Evolutionary conservation across 2,329 filamentous ascomycete genomes (phyloP).

Genomic region (Botrytis porri): DNA sequence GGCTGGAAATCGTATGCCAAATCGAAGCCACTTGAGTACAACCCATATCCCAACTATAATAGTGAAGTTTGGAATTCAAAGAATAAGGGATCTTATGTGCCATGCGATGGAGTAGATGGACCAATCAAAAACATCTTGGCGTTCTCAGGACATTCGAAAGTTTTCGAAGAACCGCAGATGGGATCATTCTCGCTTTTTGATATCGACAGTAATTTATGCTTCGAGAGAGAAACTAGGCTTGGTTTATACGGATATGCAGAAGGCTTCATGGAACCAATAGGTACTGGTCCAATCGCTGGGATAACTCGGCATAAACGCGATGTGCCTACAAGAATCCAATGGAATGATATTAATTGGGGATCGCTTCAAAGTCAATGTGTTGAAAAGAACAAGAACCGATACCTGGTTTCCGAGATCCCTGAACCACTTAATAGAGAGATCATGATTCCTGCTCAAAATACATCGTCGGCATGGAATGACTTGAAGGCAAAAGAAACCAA

Average conservation of each 20-base stretch:
- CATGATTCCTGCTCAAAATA: neutral
- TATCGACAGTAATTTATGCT: constrained; percentile 62
- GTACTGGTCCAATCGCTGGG: neutral
- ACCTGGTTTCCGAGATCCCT: neutral
- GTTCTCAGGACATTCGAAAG: constrained; percentile 58
- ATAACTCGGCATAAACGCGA: neutral
- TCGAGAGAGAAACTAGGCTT: constrained; percentile 66
- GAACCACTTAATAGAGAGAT: neutral
- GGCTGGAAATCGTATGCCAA: constrained; percentile 45
- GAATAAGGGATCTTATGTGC: constrained; percentile 56
- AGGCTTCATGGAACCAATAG: constrained; percentile 20
- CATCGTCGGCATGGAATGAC: neutral
- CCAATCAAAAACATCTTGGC: constrained; percentile 56
- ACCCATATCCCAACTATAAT: constrained; percentile 72
- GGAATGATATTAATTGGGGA: constrained; percentile 68
- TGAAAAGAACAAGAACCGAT: constrained; percentile 60
- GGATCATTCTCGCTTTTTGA: constrained; percentile 60
- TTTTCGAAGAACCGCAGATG: constrained; percentile 59
- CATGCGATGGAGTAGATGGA: constrained; percentile 61
- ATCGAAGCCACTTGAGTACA: constrained; percentile 56
- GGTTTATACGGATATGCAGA: constrained; percentile 60
- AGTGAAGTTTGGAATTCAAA: constrained; percentile 55
- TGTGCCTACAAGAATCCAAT: constrained; percentile 43
- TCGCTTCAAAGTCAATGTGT: constrained; percentile 65
- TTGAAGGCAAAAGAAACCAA: neutral